Percentiles rank a stretch among this genome's conserved stretches.
Evolutionary conservation across 306 rosid species (phyloP).

Genomic region (Vigna unguiculata): DNA sequence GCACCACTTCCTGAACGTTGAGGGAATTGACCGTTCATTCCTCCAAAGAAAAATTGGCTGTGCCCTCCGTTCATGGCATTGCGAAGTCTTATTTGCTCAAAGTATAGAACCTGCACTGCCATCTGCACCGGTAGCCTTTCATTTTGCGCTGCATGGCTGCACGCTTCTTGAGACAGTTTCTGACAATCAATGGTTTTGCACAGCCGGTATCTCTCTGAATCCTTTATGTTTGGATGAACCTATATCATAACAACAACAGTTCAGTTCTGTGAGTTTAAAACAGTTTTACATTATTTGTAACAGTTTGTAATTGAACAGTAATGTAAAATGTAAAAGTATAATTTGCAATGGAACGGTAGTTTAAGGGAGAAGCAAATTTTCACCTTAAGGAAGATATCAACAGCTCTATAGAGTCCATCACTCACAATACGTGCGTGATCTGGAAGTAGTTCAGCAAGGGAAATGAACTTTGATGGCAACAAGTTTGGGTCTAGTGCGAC

Average conservation of each 20-base stretch:
- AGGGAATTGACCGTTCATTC: slow-evolving; percentile 80
- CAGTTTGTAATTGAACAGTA: no score
- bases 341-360: neutral
- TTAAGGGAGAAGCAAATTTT: slow-evolving; percentile 36
- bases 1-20: slow-evolving; percentile 97
- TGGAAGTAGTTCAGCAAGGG: slow-evolving; percentile 86
- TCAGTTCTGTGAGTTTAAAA: no score
- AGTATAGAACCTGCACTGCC: slow-evolving; percentile 97
- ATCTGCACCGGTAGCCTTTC: slow-evolving; percentile 93
- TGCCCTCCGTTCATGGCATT: slow-evolving; percentile 94
- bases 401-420: slow-evolving; percentile 91
- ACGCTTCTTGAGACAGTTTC: slow-evolving; percentile 92
- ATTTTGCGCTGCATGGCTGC: slow-evolving; percentile 98
- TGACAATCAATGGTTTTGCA: slow-evolving; percentile 95
- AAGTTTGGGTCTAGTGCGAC: slow-evolving; percentile 87
- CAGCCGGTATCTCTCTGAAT: slow-evolving; percentile 80
- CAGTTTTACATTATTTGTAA: no score
- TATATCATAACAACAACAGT: slow-evolving; percentile 6
- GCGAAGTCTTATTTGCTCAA: slow-evolving; percentile 91
- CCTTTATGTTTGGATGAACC: slow-evolving; percentile 97
- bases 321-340: no score
- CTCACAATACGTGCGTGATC: slow-evolving; percentile 91
- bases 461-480: slow-evolving; percentile 79
- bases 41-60: slow-evolving; percentile 80
- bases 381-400: slow-evolving; percentile 94